Conservation (phyloP, 129 eudicot genomes). For the Pittosporum tobira region DNA sequence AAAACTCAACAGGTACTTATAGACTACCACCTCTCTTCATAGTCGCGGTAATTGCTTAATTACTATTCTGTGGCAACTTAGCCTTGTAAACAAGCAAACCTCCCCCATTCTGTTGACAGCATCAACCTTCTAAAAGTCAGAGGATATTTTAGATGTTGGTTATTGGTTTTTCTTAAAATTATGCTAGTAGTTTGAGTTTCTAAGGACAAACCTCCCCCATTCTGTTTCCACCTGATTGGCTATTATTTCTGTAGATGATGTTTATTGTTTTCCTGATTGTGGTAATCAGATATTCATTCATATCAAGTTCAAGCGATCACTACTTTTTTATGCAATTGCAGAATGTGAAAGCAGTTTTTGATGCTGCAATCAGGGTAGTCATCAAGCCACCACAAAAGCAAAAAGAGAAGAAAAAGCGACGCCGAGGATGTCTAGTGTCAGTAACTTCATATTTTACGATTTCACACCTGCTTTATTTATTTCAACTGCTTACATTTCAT, state of each 20-base stretch:
- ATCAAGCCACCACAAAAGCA: slow-evolving; percentile 90
- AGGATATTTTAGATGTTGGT: not conserved
- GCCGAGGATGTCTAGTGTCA: slow-evolving; percentile 67
- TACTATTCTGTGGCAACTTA: not conserved
- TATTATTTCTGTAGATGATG: not conserved
- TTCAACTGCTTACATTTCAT: not conserved
- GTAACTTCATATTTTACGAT: slow-evolving; percentile 28
- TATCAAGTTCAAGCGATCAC: not conserved
- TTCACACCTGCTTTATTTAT: not conserved
- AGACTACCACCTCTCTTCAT: not conserved
- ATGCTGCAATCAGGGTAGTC: slow-evolving; percentile 88
- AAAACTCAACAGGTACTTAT: slow-evolving; percentile 83
- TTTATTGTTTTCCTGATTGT: slow-evolving; percentile 4
- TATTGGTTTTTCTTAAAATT: not conserved
- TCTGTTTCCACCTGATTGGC: not conserved
- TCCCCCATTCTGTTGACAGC: not conserved
- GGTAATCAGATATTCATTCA: too few species aligned
- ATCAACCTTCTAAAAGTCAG: not conserved
- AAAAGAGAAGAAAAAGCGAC: slow-evolving; percentile 80
- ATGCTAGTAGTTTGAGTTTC: not conserved
- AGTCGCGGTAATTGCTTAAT: not conserved
- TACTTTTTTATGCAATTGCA: slow-evolving; percentile 18
- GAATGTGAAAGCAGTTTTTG: slow-evolving; percentile 94
- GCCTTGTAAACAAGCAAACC: too few species aligned
- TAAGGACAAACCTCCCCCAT: not conserved